Percentiles rank a stretch among this genome's conserved stretches.
Evolutionary conservation across 2,329 filamentous ascomycete species (phyloP).

Genomic region (Tympanopsis confertula): DNA sequence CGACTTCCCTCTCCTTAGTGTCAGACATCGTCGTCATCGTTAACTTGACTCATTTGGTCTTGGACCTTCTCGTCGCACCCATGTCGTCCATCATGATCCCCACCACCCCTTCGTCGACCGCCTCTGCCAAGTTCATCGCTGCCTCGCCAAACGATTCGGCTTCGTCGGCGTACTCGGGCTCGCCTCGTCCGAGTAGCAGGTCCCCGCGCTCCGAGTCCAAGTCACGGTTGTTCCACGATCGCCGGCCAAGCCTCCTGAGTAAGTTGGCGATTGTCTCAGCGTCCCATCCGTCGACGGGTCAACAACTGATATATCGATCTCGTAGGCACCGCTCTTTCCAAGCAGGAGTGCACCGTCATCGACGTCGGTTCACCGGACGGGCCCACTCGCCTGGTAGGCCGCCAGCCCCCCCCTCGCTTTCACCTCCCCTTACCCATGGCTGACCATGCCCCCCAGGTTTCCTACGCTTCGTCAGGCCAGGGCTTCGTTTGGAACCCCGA

Average conservation of each 20-base stretch:
- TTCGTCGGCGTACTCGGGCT: slow-evolving; percentile 45
- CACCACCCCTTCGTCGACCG: not conserved
- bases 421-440: not conserved
- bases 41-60: too few species aligned
- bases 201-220: slow-evolving; percentile 22
- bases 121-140: not conserved
- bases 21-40: too few species aligned
- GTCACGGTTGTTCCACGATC: slow-evolving; percentile 32
- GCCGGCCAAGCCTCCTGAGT: slow-evolving; percentile 54
- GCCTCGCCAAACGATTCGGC: slow-evolving; percentile 18
- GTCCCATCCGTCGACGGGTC: slow-evolving; percentile 1
- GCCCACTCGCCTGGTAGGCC: slow-evolving; percentile 57
- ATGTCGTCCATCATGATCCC: not conserved
- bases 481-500: slow-evolving; percentile 79
- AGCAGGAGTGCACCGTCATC: slow-evolving; percentile 69
- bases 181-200: slow-evolving; percentile 32
- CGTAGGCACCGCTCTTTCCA: slow-evolving; percentile 57
- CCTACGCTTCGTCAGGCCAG: slow-evolving; percentile 68
- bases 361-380: slow-evolving; percentile 66
- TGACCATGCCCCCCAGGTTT: slow-evolving; percentile 40
- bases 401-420: slow-evolving; percentile 4
- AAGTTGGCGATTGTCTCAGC: slow-evolving; percentile 15
- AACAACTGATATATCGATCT: slow-evolving; percentile 13
- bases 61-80: not conserved
- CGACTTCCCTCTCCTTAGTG: too few species aligned